Conservation (phyloP, 2,329 filamentous ascomycete genomes). For the Neopestalotiopsis sp. region DNA sequence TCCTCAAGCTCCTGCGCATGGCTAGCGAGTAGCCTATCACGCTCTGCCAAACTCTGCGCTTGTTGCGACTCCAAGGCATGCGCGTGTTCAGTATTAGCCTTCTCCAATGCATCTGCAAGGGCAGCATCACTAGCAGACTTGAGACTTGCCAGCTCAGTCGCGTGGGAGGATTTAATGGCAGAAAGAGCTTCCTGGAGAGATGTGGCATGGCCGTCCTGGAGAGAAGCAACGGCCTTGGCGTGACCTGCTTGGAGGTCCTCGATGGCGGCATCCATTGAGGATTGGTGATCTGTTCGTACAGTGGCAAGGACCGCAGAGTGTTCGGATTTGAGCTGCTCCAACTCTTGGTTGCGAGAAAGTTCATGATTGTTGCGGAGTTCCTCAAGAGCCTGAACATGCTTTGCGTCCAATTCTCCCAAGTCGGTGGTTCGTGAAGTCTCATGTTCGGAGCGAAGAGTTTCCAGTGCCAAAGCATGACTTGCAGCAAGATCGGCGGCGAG, state of each 20-base stretch:
- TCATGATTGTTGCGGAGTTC: slow-evolving; percentile 28
- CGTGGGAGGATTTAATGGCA: slow-evolving; percentile 27
- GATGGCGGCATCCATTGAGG: slow-evolving; percentile 18
- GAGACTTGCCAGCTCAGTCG: slow-evolving; percentile 28
- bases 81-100: slow-evolving; percentile 26
- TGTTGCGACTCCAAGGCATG: slow-evolving; percentile 28
- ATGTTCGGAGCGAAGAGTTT: slow-evolving; percentile 24
- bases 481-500: slow-evolving; percentile 23
- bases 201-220: slow-evolving; percentile 26
- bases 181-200: slow-evolving; percentile 29
- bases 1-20: slow-evolving; percentile 37
- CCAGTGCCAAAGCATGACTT: slow-evolving; percentile 23
- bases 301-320: slow-evolving; percentile 28
- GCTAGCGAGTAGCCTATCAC: slow-evolving; percentile 28
- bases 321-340: slow-evolving; percentile 27
- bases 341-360: slow-evolving; percentile 21
- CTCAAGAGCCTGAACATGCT: slow-evolving; percentile 25
- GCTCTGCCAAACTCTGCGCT: slow-evolving; percentile 29
- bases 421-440: slow-evolving; percentile 25
- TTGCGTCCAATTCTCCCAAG: slow-evolving; percentile 23
- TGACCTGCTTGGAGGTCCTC: slow-evolving; percentile 25
- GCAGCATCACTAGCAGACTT: slow-evolving; percentile 27
- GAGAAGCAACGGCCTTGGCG: slow-evolving; percentile 28
- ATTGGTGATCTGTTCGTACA: slow-evolving; percentile 24
- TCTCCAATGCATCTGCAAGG: slow-evolving; percentile 28